Evolutionary conservation across 1,139 yeast genomes (phyloP).

Genomic region (Sugiyamaella neomexicana): DNA sequence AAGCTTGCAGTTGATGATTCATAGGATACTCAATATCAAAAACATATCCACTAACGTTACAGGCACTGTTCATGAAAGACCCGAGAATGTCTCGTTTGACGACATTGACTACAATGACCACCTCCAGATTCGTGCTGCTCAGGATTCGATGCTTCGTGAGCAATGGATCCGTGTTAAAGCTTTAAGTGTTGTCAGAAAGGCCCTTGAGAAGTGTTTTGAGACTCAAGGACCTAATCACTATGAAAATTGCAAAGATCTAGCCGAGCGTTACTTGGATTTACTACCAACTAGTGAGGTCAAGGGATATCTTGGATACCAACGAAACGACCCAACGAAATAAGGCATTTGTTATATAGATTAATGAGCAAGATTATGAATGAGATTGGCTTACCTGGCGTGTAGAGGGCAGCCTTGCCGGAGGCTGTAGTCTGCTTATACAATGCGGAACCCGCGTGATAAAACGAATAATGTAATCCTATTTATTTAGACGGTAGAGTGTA

Average conservation of each 20-base stretch:
- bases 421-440: no score
- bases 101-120: slow-evolving; percentile 74
- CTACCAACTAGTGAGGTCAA: slow-evolving; percentile 64
- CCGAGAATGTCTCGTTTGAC: slow-evolving; percentile 79
- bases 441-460: no score
- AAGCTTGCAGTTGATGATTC: background rate
- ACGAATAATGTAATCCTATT: no score
- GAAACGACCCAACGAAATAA: slow-evolving; percentile 78
- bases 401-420: no score
- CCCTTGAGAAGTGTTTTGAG: slow-evolving; percentile 63
- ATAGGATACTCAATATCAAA: background rate
- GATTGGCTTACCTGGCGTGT: background rate
- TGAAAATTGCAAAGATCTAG: slow-evolving; percentile 75
- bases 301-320: slow-evolving; percentile 80
- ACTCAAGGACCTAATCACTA: slow-evolving; percentile 71
- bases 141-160: slow-evolving; percentile 74
- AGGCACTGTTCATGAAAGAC: slow-evolving; percentile 54
- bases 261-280: slow-evolving; percentile 77
- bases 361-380: background rate
- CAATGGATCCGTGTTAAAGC: slow-evolving; percentile 76
- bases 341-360: slow-evolving; percentile 2
- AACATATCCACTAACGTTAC: slow-evolving; percentile 1
- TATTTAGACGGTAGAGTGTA: no score
- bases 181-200: slow-evolving; percentile 67
- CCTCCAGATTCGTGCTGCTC: slow-evolving; percentile 65